Conservation (phyloP, 306 rosid genomes). For the Morella rubra region DNA sequence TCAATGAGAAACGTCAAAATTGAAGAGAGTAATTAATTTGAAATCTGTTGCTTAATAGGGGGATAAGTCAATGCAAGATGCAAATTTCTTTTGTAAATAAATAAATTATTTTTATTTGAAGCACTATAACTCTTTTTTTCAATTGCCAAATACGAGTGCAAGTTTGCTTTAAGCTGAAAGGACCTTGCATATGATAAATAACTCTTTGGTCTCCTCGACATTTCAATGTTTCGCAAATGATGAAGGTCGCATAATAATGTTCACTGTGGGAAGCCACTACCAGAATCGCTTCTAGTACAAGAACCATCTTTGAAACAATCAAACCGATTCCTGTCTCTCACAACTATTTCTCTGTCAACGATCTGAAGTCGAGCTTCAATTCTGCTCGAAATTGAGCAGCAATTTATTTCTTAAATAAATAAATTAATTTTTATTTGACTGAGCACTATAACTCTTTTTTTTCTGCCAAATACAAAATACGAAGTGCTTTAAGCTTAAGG, state of each 20-base stretch:
- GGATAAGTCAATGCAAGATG: not conserved
- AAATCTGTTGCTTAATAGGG: not conserved
- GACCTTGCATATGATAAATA: not conserved
- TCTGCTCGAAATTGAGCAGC: too few relatives aligned
- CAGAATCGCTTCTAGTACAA: slow-evolving; percentile 52
- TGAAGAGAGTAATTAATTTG: not conserved
- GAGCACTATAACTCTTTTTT: too few relatives aligned
- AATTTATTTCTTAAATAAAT: too few relatives aligned
- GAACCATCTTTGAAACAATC: slow-evolving; percentile 48
- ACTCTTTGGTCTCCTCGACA: not conserved
- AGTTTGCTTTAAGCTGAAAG: not conserved
- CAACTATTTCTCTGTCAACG: slow-evolving; percentile 40
- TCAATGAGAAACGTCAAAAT: not conserved
- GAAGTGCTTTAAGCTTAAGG: too few relatives aligned
- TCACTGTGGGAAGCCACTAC: slow-evolving; percentile 16
- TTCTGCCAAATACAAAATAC: too few relatives aligned
- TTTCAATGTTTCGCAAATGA: not conserved
- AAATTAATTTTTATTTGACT: too few relatives aligned
- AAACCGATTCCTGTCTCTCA: slow-evolving; percentile 47
- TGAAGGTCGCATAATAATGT: not conserved
- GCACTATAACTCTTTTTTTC: too few relatives aligned
- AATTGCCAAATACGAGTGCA: not conserved
- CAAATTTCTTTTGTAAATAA: not conserved
- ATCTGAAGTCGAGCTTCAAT: slow-evolving; percentile 39
- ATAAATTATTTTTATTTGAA: not conserved